Evolutionary conservation across 441 rosid genomes (phyloP), one percentile per base, ranked within the genome.

Genomic region (Hura crepitans): DNA sequence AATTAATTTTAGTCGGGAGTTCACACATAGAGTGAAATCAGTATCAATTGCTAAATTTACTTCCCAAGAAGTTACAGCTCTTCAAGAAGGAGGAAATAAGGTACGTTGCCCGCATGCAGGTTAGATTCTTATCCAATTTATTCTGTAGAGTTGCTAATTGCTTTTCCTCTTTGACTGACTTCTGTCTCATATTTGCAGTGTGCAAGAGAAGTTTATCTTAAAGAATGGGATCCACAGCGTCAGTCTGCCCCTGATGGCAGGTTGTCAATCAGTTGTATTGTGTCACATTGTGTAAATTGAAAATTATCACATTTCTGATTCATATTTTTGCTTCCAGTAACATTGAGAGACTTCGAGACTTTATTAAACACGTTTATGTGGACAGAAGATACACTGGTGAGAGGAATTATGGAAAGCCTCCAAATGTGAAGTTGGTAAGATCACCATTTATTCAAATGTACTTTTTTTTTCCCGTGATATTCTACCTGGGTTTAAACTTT

Each of bases 21-120:
- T 90, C 72, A 95, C 98, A 2, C 99, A 95, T 62, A 83, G 99
- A 53, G 98, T 95, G 49, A 95, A 95, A 79, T 95, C 98, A 37
- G 70, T 95, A 69, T 95, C 99, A 2, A 88, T 95, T 96, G 97
- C 99, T 13, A 95, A 86, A 75, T 95, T 95, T 73, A 84, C 98
- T 27, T 79, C 95, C 63, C 96, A 90, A 76, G 99, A 95, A 84
- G 99, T 90, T 65, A 58, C 62, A 72, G 79, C 95, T 70, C 89
- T 95, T 71, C 88, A 89, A 78, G 93, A 78, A 83, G 97, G 96
- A 57, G 98, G 98, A 76, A 95, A 95, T 78, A 82, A 95, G 97
- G 99, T 94, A 79, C 37, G 60, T 17, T 60, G 20, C 43, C 22
- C 72, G 58, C 54, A 18, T 70, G 66, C 30, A 49, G 23, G 23